These are phyloP conservation scores for Pseudocercospora pini-densiflorae DNA, from an alignment of 2,329 filamentous ascomycete species.

Conservation along the genomic window DNA sequence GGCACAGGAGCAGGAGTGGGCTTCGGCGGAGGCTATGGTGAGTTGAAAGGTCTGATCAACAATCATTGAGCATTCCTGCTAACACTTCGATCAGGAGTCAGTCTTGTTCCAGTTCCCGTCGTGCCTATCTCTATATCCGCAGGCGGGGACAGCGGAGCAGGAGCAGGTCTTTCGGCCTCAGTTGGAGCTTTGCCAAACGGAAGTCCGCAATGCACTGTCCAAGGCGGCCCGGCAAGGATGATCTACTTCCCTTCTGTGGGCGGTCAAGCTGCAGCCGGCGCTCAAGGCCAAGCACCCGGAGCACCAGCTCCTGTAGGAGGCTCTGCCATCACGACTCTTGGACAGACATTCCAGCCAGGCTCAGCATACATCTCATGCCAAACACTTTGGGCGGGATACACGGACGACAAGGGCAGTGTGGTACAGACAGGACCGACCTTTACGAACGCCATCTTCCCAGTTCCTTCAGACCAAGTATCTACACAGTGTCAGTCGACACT, in stretches of 20 bases:
- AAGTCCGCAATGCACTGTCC: constrained; percentile 28
- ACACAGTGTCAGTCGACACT: constrained; percentile 25
- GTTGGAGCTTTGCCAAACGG: background rate
- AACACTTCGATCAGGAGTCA: background rate
- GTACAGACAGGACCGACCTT: constrained; percentile 30
- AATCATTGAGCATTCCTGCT: background rate
- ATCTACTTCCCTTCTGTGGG: constrained; percentile 31
- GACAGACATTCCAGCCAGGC: constrained; percentile 28
- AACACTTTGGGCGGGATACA: constrained; percentile 20
- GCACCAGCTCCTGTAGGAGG: constrained; percentile 10
- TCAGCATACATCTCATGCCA: constrained; percentile 28
- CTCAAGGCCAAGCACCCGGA: constrained; percentile 6
- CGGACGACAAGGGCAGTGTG: constrained; percentile 13
- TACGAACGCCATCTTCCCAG: constrained; percentile 29
- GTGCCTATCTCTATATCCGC: constrained; percentile 6
- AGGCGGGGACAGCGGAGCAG: constrained; percentile 6
- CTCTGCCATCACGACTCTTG: constrained; percentile 23
- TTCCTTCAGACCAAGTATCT: constrained; percentile 30
- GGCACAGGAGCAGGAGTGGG: constrained; percentile 7
- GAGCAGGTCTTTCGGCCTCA: background rate
- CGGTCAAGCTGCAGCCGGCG: background rate
- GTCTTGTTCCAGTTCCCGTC: constrained; percentile 8
- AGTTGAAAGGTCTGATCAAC: background rate
- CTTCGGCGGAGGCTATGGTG: background rate
- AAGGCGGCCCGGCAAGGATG: constrained; percentile 32